A percentile compares a stretch with the other conserved stretches of the same genome.
Conservation (phyloP, 2,329 filamentous ascomycete genomes). For the Penicillium aurantiogriseum region DNA sequence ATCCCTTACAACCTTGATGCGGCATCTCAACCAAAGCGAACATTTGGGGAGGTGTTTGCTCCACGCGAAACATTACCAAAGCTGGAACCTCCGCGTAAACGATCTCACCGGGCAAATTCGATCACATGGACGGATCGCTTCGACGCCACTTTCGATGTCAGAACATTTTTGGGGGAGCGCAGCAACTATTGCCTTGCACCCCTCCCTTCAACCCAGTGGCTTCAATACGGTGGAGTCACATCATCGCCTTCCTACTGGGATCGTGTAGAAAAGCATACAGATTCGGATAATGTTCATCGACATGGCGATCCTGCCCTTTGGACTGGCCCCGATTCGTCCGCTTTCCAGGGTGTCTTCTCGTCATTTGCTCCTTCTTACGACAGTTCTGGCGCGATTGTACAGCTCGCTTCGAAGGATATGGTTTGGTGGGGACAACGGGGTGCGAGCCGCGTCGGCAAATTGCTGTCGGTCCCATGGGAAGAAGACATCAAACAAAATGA, state of each 20-base stretch:
- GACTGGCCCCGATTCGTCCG: slow-evolving; percentile 34
- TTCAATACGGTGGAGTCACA: slow-evolving; percentile 43
- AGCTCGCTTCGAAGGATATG: slow-evolving; percentile 42
- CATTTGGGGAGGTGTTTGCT: slow-evolving; percentile 48
- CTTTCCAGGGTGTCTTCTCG: slow-evolving; percentile 47
- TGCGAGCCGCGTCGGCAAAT: slow-evolving; percentile 36
- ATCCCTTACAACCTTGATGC: slow-evolving; percentile 49
- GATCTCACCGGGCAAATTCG: slow-evolving; percentile 34
- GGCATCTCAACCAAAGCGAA: slow-evolving; percentile 35
- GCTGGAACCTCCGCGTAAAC: slow-evolving; percentile 42
- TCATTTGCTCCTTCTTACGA: slow-evolving; percentile 51
- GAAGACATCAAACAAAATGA: slow-evolving; percentile 19
- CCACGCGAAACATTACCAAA: slow-evolving; percentile 39
- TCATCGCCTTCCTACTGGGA: slow-evolving; percentile 40
- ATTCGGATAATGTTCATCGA: slow-evolving; percentile 21
- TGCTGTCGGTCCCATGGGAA: slow-evolving; percentile 33
- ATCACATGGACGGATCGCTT: slow-evolving; percentile 44
- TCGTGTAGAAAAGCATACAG: slow-evolving; percentile 36
- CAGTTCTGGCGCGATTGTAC: slow-evolving; percentile 45
- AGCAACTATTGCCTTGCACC: slow-evolving; percentile 43
- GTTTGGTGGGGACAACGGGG: slow-evolving; percentile 50
- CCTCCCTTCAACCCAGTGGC: slow-evolving; percentile 44
- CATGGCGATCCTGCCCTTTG: slow-evolving; percentile 31
- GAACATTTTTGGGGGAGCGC: slow-evolving; percentile 36
- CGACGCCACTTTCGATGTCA: slow-evolving; percentile 38